These are phyloP conservation scores for Synchytrium microbalum DNA, from an alignment of 371 early-diverging fungal genomes.

Conservation along the genomic window DNA sequence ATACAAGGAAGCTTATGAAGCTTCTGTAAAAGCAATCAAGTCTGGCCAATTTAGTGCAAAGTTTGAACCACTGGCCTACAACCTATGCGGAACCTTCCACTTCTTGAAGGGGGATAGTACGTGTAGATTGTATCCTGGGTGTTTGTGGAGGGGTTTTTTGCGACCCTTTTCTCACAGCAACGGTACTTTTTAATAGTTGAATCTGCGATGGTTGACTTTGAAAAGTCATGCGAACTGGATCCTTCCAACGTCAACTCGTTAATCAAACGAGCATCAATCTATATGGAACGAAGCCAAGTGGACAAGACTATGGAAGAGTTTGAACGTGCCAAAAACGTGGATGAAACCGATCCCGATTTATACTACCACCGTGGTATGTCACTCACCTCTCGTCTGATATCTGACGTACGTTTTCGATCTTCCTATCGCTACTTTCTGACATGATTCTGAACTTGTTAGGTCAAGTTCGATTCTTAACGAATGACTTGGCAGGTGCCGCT, in stretches of 20 bases:
- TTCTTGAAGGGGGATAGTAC: conserved; percentile 73
- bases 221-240: conserved; percentile 71
- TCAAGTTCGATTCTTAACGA: conserved; percentile 43
- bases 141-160: background rate
- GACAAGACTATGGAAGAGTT: conserved; percentile 59
- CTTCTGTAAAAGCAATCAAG: conserved; percentile 59
- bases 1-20: conserved; percentile 61
- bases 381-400: background rate
- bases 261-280: conserved; percentile 82
- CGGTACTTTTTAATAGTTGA: conserved; percentile 30
- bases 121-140: background rate
- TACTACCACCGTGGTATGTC: conserved; percentile 60
- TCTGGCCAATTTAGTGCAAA: conserved; percentile 20
- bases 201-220: conserved; percentile 62
- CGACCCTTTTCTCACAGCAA: conserved; percentile 2
- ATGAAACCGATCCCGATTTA: conserved; percentile 64
- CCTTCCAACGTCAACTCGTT: conserved; percentile 72
- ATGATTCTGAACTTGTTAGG: conserved; percentile 13
- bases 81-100: conserved; percentile 77
- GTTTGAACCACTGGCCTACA: conserved; percentile 59
- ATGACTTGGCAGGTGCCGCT: conserved; percentile 68
- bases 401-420: no score
- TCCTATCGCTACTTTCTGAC: no score
- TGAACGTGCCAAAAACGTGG: conserved; percentile 56
- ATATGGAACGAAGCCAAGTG: conserved; percentile 71